Percentiles rank a stretch among this genome's conserved stretches.
Conservation (phyloP, 192 early-diverging fungal genomes). For the Coemansia sp. region DNA sequence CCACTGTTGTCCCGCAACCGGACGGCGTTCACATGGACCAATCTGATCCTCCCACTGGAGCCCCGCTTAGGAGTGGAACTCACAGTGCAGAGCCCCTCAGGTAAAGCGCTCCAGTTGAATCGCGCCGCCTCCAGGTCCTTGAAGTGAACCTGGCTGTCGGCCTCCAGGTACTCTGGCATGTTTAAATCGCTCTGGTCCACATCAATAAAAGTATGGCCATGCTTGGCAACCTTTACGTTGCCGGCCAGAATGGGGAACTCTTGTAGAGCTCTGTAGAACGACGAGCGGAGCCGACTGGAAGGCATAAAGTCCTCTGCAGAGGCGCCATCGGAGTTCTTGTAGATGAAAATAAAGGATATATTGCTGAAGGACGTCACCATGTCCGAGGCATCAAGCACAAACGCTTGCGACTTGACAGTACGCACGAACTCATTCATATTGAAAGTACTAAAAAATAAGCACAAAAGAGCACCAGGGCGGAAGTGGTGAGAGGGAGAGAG, state of each 20-base stretch:
- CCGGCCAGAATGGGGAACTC: slow-evolving; percentile 24
- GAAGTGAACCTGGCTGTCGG: slow-evolving; percentile 3
- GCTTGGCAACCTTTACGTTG: neutral
- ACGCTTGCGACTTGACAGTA: slow-evolving; percentile 1
- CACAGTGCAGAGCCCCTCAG: neutral
- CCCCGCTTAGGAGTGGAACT: neutral
- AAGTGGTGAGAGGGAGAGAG: neutral
- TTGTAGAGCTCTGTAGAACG: slow-evolving; percentile 10
- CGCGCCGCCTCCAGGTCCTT: neutral
- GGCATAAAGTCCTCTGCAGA: slow-evolving; percentile 14
- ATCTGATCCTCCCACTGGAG: slow-evolving; percentile 1
- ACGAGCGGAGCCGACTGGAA: neutral
- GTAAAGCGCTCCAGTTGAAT: slow-evolving; percentile 10
- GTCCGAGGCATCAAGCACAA: slow-evolving; percentile 10
- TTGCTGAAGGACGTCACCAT: slow-evolving; percentile 1
- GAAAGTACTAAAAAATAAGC: neutral
- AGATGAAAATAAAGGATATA: slow-evolving; percentile 8
- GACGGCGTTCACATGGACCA: slow-evolving; percentile 3
- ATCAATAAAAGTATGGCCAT: neutral
- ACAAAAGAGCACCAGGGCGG: too few species aligned
- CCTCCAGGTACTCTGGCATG: slow-evolving; percentile 20
- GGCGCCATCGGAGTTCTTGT: slow-evolving; percentile 1
- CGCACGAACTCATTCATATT: slow-evolving; percentile 2
- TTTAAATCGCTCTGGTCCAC: slow-evolving; percentile 10
- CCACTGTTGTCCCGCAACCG: slow-evolving; percentile 19